Evolutionary conservation across 73 alveolate species (phyloP), one percentile per base, ranked within the genome.

Genomic region (Paramecium sexaurelia): DNA sequence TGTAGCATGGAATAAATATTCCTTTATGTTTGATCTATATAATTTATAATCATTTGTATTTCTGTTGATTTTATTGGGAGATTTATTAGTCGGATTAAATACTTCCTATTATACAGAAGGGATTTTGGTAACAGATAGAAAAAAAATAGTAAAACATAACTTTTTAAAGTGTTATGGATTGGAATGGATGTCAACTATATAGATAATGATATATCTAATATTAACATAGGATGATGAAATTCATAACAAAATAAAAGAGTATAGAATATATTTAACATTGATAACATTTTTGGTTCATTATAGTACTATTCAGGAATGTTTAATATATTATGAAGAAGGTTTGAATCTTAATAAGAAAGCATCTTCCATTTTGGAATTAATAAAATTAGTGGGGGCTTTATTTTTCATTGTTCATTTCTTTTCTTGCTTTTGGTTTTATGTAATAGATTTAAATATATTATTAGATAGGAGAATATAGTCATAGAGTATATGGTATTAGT

Each of bases 391-490:
- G 32, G 57, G 36, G n/a, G 19, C 29, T 13, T n/a, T 73, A 1
- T 73, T 73, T 73, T 73, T 29, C 19, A 73, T 73, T 10, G 36
- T 73, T 17, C 87, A 73, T 33, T 20, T 73, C 8, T 73, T 73
- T 37, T 35, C 87, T 29, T 73, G 87, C 32, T 73, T 73, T 35
- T 73, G 87, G 87, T 73, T 73, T 73, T 73, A 41, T 35, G 87
- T 73, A 66, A 3, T 0, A 11, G 5, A 29, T 15, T 66, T 32
- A 73, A 13, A 0, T 0, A 15, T 35, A n/a, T 33, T 0, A 4
- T 35, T 73, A 41, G 87, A 37, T 37, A 4, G 87, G 87, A 73
- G 57, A 73, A 32, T 73, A 32, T 17, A 73, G 87, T 33, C 56
- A 73, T 29, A 35, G 86, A 15, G 41, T 32, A 5, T 51, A 87